These are phyloP conservation scores for Clarireedia paspali DNA, from an alignment of 2,329 filamentous ascomycete genomes.

Conservation along the genomic window DNA sequence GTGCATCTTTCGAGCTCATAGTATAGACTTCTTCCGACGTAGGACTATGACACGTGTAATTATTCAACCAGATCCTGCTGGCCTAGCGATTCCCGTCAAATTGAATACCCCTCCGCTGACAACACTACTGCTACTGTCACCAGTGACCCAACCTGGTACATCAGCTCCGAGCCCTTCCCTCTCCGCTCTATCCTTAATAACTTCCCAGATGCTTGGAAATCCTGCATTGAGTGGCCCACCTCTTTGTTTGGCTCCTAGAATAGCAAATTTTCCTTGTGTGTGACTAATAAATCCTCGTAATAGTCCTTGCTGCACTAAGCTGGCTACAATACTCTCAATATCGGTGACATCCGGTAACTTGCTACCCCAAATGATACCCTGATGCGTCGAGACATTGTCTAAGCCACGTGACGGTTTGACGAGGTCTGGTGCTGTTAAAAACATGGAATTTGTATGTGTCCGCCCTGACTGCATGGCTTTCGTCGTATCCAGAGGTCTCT, in stretches of 20 bases:
- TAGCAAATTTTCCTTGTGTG: constrained; percentile 67
- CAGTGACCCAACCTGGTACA: constrained; percentile 70
- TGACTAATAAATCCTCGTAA: constrained; percentile 81
- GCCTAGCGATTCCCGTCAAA: constrained; percentile 43
- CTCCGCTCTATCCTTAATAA: constrained; percentile 53
- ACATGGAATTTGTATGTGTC: constrained; percentile 41
- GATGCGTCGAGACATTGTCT: constrained; percentile 45
- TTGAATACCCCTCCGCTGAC: constrained; percentile 46
- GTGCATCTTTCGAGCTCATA: background rate
- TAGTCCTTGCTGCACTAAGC: constrained; percentile 71
- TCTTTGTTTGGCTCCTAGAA: constrained; percentile 66
- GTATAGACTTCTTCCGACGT: background rate
- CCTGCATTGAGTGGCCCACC: constrained; percentile 59
- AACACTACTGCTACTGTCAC: constrained; percentile 28
- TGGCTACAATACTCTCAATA: constrained; percentile 70
- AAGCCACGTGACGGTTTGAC: constrained; percentile 38
- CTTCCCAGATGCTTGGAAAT: constrained; percentile 68
- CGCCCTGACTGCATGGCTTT: constrained; percentile 23
- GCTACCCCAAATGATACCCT: constrained; percentile 58
- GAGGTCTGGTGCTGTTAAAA: constrained; percentile 36
- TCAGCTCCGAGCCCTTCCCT: constrained; percentile 44
- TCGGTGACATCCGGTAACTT: constrained; percentile 51
- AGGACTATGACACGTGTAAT: background rate
- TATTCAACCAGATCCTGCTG: constrained; percentile 29
- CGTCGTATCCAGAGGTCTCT: constrained; percentile 25